phyloP scores from a whole-genome alignment of 495 filamentous ascomycete genomes.

The Stereocaulon alpinum region DNA sequence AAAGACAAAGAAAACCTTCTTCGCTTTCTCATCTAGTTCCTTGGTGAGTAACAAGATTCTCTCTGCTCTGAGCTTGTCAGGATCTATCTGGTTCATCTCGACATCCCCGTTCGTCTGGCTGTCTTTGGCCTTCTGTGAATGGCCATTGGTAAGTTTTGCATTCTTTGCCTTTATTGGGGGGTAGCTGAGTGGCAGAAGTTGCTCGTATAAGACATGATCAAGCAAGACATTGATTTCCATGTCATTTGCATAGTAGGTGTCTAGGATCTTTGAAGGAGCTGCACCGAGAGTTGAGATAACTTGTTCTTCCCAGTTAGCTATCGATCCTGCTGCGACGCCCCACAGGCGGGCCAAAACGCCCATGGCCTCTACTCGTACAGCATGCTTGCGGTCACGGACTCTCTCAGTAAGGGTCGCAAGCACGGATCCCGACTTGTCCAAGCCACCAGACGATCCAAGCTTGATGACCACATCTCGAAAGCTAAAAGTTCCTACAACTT shows the following conservation, averaged over 20 bases:
- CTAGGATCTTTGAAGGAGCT: slow-evolving; percentile 77
- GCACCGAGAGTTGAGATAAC: slow-evolving; percentile 61
- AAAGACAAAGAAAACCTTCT: slow-evolving; percentile 81
- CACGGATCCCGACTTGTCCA: slow-evolving; percentile 57
- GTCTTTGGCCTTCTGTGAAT: slow-evolving; percentile 49
- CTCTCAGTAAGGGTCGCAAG: slow-evolving; percentile 75
- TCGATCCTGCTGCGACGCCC: slow-evolving; percentile 81
- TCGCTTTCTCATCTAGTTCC: slow-evolving; percentile 66
- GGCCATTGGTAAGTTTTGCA: slow-evolving; percentile 45
- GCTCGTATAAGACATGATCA: slow-evolving; percentile 78
- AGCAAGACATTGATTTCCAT: slow-evolving; percentile 71
- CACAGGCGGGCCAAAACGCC: slow-evolving; percentile 73
- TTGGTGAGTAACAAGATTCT: slow-evolving; percentile 72
- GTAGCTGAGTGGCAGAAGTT: slow-evolving; percentile 72
- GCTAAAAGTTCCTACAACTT: slow-evolving; percentile 64
- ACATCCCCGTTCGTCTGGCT: slow-evolving; percentile 36
- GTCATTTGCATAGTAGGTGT: slow-evolving; percentile 85
- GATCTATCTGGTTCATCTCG: slow-evolving; percentile 48
- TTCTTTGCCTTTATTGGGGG: slow-evolving; percentile 68
- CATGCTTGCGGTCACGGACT: slow-evolving; percentile 73
- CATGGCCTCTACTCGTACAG: slow-evolving; percentile 78
- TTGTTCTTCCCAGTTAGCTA: slow-evolving; percentile 69
- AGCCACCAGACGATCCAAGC: slow-evolving; percentile 61
- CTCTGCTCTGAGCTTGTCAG: slow-evolving; percentile 76
- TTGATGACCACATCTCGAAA: slow-evolving; percentile 72